Percentiles rank a stretch among this genome's conserved stretches.
Evolutionary conservation across 2,329 filamentous ascomycete genomes (phyloP).

Genomic region (Fusarium redolens): DNA sequence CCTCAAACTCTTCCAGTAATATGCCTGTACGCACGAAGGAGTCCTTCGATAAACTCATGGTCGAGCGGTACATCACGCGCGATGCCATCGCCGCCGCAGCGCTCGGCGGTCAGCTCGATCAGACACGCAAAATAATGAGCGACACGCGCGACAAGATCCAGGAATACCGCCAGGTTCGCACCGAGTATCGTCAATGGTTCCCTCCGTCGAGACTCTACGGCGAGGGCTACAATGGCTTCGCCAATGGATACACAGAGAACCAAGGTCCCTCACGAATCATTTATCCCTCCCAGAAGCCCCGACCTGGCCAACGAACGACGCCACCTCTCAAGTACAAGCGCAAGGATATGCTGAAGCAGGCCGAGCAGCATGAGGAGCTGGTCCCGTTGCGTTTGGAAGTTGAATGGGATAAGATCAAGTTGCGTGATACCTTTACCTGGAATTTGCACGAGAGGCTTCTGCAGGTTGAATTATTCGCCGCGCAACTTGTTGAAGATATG

Average conservation of each 20-base stretch:
- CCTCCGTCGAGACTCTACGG: slow-evolving; percentile 70
- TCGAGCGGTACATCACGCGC: slow-evolving; percentile 65
- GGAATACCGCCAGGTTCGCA: slow-evolving; percentile 73
- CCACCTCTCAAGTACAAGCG: slow-evolving; percentile 78
- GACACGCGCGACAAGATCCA: slow-evolving; percentile 75
- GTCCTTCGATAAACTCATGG: slow-evolving; percentile 63
- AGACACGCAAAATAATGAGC: slow-evolving; percentile 67
- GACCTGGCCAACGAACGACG: slow-evolving; percentile 81
- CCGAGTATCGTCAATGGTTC: slow-evolving; percentile 66
- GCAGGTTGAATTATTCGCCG: slow-evolving; percentile 82
- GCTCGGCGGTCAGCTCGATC: slow-evolving; percentile 62
- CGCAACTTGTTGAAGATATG: slow-evolving; percentile 92
- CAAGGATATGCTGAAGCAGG: slow-evolving; percentile 85
- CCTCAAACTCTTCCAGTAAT: slow-evolving; percentile 37
- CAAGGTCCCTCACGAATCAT: slow-evolving; percentile 75
- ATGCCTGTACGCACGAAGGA: slow-evolving; percentile 66
- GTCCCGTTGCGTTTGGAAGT: slow-evolving; percentile 93
- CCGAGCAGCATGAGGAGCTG: slow-evolving; percentile 90
- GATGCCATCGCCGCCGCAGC: slow-evolving; percentile 66
- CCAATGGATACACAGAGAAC: slow-evolving; percentile 84
- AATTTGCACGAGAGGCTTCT: slow-evolving; percentile 93
- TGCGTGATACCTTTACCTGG: slow-evolving; percentile 98
- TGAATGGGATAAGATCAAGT: slow-evolving; percentile 93
- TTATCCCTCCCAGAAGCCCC: slow-evolving; percentile 82
- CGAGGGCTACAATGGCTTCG: slow-evolving; percentile 87